Evolutionary conservation across 225 moss, liverwort and hornwort genomes (phyloP), one percentile per base, ranked within the genome.

Genomic region (Pleurozium schreberi): DNA sequence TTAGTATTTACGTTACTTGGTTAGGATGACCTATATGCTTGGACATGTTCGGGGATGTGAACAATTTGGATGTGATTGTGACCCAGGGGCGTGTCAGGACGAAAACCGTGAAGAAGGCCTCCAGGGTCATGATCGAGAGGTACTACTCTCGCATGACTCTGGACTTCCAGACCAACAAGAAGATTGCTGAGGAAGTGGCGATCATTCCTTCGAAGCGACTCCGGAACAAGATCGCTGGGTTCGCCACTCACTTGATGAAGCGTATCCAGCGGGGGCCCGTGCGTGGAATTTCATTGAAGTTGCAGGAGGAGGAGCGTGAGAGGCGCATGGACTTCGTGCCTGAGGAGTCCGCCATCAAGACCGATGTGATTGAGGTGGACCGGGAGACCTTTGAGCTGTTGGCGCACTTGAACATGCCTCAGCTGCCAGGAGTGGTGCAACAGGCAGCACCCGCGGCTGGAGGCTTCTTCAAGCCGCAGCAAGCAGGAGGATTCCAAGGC

Each of bases 191-290:
- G 90, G 96, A 98, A 91, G 98, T 98, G 61, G 96, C 96, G 1
- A 96, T 98, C 62, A 98, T 98, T 55, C 96, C 98, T 9, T 96
- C 96, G 14, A 96, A 98, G 88, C 92, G 96, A 50, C 91, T 98
- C 34, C 94, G 95, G 47, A 98, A 98, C 82, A 98, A 98, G 89
- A 98, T 98, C 58, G 96, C 94, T 3, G 96, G 96, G 47, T 96
- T 98, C 74, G 98, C 98, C 10, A 98, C 96, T 67, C 98, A 98
- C 87, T 93, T 98, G 93, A 96, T 98, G 98, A 98, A 96, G 96
- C 95, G 98, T 23, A 96, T 98, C 89, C 96, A 98, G 86, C 92
- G 98, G 74, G 98, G 96, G 18, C 96, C 98, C 33, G 96, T 98
- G 19, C 96, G 96, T 15, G 96, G 96, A 8, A 96, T 98, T 81